Evolutionary conservation across 2,329 filamentous ascomycete species (phyloP), one percentile per base, ranked within the genome.

Genomic region (Exophiala alcalophila): DNA sequence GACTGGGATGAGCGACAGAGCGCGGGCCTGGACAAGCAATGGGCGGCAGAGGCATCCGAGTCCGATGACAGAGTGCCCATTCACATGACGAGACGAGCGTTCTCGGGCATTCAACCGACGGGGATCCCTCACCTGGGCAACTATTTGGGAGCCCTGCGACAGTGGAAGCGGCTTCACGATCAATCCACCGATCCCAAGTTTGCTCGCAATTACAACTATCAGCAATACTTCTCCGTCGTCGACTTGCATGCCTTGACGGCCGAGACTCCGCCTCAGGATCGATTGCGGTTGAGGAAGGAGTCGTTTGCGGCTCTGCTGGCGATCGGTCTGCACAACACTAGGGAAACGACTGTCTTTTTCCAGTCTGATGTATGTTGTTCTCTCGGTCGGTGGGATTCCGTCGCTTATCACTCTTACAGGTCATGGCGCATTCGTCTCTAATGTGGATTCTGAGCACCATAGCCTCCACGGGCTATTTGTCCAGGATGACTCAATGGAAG

Each of bases 401-500:
- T 33, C 5, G 12, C 25, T 49, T n/a, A 41, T 11, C 15, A 9
- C 12, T 8, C 11, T 23, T 4, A 18, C 52, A 86, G 80, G 81
- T 90, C 2, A 73, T 81, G 12, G 81, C 83, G 32, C 92, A 97
- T 67, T 71, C 85, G 3, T 90, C 97, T 65, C 74, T 98, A 51
- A 94, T 95, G 86, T 98, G 92, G 92, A 89, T 97, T 59, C 69
- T 98, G 49, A 91, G 87, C 60, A 96, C 90, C 54, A 85, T 86
- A 38, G 86, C 92, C 16, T 91, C 86, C 4, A 89, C 92, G 65
- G 92, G 92, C 26, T 94, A 95, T 66, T 71, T 98, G n/a, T 84
- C 84, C 7, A 77, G 92, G n/a, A 98, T 98, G 92, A 97, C 92
- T 19, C 92, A 97, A 65, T 98, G 92, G 90, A 98, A 98, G 81